Evolutionary conservation across 495 filamentous ascomycete genomes (phyloP).

Genomic region (Penicillium ochrochloron): DNA sequence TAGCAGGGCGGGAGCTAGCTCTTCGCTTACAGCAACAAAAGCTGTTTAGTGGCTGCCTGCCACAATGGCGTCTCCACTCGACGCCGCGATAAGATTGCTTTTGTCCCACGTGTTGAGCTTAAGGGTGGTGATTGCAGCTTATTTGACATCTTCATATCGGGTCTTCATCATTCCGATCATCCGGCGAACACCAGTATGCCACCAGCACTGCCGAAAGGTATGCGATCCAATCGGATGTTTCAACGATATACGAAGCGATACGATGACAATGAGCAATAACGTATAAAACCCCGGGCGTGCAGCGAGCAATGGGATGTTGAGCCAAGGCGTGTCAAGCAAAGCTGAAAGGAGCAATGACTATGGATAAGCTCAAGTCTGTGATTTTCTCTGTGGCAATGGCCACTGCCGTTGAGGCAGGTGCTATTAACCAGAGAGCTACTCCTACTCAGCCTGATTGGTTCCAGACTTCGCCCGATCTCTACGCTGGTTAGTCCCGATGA

Average conservation of each 20-base stretch:
- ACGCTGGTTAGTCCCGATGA: slow-evolving; percentile 9
- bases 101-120: slow-evolving; percentile 13
- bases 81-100: slow-evolving; percentile 15
- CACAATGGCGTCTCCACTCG: slow-evolving; percentile 2
- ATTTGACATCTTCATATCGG: slow-evolving; percentile 3
- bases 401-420: slow-evolving; percentile 11
- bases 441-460: slow-evolving; percentile 28
- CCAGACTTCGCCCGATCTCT: slow-evolving; percentile 27
- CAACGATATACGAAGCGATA: not conserved
- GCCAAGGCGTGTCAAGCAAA: not conserved
- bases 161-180: not conserved
- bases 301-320: not conserved
- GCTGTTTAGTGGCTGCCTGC: slow-evolving; percentile 5
- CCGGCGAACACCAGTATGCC: not conserved
- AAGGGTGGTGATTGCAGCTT: slow-evolving; percentile 16
- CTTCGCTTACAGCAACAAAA: slow-evolving; percentile 15
- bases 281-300: not conserved
- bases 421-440: slow-evolving; percentile 14
- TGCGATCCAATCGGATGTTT: slow-evolving; percentile 1
- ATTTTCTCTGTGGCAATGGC: slow-evolving; percentile 11
- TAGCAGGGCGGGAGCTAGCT: slow-evolving; percentile 14
- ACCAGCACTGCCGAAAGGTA: not conserved
- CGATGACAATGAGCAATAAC: not conserved
- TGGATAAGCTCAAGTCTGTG: slow-evolving; percentile 13
- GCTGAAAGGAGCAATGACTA: not conserved